Percentiles rank a stretch among this genome's conserved stretches.
These are phyloP conservation scores for Ramaria sp. DNA, from an alignment of 768 basidiomycete species.

Conservation along the genomic window DNA sequence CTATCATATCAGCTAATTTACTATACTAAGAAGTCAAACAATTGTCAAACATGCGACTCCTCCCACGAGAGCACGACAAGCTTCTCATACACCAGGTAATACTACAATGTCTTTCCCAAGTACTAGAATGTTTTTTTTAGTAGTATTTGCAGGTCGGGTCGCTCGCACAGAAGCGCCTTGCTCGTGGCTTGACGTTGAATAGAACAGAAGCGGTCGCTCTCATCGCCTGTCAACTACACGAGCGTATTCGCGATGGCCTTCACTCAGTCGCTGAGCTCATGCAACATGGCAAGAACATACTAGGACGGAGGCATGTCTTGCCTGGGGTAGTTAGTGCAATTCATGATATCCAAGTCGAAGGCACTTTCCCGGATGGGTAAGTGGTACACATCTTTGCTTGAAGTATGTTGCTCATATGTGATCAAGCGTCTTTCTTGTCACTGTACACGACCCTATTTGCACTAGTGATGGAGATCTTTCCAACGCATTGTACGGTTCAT, in stretches of 20 bases:
- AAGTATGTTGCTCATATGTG: not conserved
- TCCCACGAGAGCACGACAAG: slow-evolving; percentile 68
- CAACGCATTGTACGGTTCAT: slow-evolving; percentile 90
- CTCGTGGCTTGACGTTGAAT: slow-evolving; percentile 85
- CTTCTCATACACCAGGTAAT: slow-evolving; percentile 62
- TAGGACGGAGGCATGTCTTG: slow-evolving; percentile 84
- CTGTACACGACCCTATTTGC: slow-evolving; percentile 91
- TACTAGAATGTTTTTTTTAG: not conserved
- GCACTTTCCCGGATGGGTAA: slow-evolving; percentile 82
- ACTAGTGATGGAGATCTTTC: slow-evolving; percentile 67
- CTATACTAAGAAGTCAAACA: too few species aligned
- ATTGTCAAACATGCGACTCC: slow-evolving; percentile 51
- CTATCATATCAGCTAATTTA: too few species aligned
- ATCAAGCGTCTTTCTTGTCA: slow-evolving; percentile 83
- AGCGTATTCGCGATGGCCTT: slow-evolving; percentile 84
- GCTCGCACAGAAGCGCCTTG: slow-evolving; percentile 89
- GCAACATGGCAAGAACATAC: slow-evolving; percentile 80
- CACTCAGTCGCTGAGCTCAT: slow-evolving; percentile 85
- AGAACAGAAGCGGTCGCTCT: slow-evolving; percentile 80
- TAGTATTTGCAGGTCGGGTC: slow-evolving; percentile 51
- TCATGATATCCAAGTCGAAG: slow-evolving; percentile 89
- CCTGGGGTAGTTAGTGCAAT: slow-evolving; percentile 65
- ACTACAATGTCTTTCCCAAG: slow-evolving; percentile 8
- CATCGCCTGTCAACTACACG: slow-evolving; percentile 87
- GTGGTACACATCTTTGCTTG: not conserved